phyloP scores from a whole-genome alignment of 768 basidiomycete genomes.

The Cubamyces sp. region DNA sequence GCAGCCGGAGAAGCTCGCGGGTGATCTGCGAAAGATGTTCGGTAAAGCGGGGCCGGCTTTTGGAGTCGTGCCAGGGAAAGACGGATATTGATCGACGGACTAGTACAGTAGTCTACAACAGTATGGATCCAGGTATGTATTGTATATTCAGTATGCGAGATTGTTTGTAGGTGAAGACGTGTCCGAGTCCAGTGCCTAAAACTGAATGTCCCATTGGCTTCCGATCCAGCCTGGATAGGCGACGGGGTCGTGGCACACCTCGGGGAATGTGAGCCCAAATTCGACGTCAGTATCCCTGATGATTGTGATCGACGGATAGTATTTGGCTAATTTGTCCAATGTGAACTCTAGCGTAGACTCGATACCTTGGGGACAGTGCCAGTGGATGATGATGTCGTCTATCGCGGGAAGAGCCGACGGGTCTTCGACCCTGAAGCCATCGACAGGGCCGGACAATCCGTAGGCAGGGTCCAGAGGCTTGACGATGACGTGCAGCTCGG shows the following conservation, averaged over 20 bases:
- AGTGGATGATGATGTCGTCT: neutral
- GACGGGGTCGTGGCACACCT: neutral
- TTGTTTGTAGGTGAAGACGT: no score
- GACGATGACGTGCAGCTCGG: neutral
- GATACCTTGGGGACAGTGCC: neutral
- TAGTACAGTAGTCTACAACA: neutral
- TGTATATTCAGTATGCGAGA: no score
- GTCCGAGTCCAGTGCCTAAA: neutral
- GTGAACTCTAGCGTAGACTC: neutral
- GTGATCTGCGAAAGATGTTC: constrained; percentile 36
- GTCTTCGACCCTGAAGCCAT: neutral
- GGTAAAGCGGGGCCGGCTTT: constrained; percentile 34
- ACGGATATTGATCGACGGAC: constrained; percentile 8
- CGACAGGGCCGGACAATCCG: neutral
- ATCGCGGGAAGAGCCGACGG: neutral
- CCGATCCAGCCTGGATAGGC: neutral
- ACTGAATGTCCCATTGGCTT: neutral
- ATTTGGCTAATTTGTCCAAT: no score
- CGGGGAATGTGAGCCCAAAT: neutral
- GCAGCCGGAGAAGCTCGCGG: constrained; percentile 31
- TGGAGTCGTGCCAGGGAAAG: constrained; percentile 25
- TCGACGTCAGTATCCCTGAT: no score
- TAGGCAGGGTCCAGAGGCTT: neutral
- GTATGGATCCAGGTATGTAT: no score
- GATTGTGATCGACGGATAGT: no score